Evolutionary conservation across 768 basidiomycete genomes (phyloP).

Genomic region (Tricholoma terreum): DNA sequence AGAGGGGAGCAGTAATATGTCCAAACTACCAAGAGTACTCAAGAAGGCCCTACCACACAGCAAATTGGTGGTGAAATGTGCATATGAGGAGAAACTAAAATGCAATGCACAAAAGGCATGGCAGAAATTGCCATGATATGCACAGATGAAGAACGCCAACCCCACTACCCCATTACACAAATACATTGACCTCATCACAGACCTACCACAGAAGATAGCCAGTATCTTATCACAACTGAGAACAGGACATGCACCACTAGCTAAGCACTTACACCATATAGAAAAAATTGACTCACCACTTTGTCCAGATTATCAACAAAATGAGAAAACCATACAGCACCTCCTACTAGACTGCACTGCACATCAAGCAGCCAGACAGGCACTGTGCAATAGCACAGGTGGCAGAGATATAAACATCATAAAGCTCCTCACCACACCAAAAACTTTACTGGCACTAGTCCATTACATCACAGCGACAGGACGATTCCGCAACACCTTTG

Average conservation of each 20-base stretch:
- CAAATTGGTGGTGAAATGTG: constrained; percentile 1
- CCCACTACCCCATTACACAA: constrained; percentile 10
- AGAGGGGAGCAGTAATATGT: too few species aligned
- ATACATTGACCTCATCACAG: constrained; percentile 7
- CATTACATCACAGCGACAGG: too few species aligned
- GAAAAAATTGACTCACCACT: constrained; percentile 17
- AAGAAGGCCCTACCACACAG: constrained; percentile 1
- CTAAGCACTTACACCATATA: constrained; percentile 29
- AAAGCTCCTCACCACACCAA: too few species aligned
- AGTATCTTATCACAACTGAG: constrained; percentile 29
- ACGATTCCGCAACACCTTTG: too few species aligned
- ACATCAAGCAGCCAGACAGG: background rate
- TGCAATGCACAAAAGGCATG: background rate
- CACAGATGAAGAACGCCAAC: constrained; percentile 6
- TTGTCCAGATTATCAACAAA: background rate
- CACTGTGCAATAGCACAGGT: too few species aligned
- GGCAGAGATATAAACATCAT: too few species aligned
- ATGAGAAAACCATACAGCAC: background rate
- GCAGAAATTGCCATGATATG: background rate
- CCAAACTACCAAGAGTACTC: background rate
- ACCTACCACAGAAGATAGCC: constrained; percentile 11
- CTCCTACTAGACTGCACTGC: background rate
- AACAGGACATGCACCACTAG: too few species aligned
- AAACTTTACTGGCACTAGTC: too few species aligned
- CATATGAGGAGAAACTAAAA: background rate